A percentile compares a stretch with the other conserved stretches of the same genome.
These are phyloP conservation scores for Penicillium expansum DNA, from an alignment of 2,329 filamentous ascomycete species.

Conservation along the genomic window DNA sequence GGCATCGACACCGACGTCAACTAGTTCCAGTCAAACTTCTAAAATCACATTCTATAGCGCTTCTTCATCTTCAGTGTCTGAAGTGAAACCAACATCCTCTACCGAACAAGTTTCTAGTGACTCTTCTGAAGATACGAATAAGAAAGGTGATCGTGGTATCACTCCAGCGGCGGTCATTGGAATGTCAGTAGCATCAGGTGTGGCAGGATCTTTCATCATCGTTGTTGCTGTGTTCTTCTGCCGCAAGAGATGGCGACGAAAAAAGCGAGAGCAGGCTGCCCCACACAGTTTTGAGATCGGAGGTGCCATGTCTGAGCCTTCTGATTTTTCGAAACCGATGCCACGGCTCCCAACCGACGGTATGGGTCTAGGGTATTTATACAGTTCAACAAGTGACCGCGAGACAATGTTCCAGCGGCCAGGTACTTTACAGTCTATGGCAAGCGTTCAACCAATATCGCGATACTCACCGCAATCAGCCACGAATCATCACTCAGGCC, in stretches of 20 bases:
- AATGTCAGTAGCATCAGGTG: slow-evolving; percentile 36
- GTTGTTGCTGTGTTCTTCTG: slow-evolving; percentile 34
- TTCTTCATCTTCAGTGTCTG: slow-evolving; percentile 19
- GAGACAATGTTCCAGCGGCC: slow-evolving; percentile 21
- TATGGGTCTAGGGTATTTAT: slow-evolving; percentile 13
- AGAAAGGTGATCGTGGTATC: slow-evolving; percentile 13
- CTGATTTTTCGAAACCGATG: slow-evolving; percentile 29
- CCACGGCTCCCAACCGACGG: slow-evolving; percentile 23
- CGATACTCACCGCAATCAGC: slow-evolving; percentile 22
- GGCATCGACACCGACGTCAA: slow-evolving; percentile 6
- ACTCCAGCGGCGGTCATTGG: slow-evolving; percentile 36
- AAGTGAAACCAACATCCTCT: background rate
- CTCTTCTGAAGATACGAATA: slow-evolving; percentile 14
- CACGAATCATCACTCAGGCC: slow-evolving; percentile 7
- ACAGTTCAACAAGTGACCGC: slow-evolving; percentile 3
- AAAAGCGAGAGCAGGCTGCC: slow-evolving; percentile 20
- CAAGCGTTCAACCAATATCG: slow-evolving; percentile 16
- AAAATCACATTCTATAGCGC: slow-evolving; percentile 15
- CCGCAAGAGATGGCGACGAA: slow-evolving; percentile 30
- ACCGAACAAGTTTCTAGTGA: background rate
- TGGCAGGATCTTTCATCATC: slow-evolving; percentile 36
- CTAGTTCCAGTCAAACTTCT: slow-evolving; percentile 18
- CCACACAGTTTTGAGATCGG: slow-evolving; percentile 40
- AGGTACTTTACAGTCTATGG: slow-evolving; percentile 9
- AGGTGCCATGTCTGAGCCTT: slow-evolving; percentile 39